Evolutionary conservation across 805 yeast genomes (phyloP).

Genomic region (Wickerhamiella sergipiensis): DNA sequence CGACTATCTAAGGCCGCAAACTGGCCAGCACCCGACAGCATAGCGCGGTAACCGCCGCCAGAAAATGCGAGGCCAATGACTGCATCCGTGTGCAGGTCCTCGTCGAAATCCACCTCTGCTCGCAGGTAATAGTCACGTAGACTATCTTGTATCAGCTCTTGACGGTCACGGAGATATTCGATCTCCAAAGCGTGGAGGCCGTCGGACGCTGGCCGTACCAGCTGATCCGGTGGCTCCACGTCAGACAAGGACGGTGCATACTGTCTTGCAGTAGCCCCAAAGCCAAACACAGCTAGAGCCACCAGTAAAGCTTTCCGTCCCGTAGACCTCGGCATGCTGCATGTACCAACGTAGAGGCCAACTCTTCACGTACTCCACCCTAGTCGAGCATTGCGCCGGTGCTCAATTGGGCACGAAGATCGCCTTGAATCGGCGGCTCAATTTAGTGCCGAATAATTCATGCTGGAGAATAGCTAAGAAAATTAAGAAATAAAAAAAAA

Average conservation of each 20-base stretch:
- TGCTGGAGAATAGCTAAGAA: too few species aligned
- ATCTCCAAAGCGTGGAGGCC: slow-evolving; percentile 5
- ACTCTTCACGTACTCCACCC: too few species aligned
- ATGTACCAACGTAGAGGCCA: not conserved
- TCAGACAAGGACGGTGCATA: not conserved
- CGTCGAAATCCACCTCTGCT: slow-evolving; percentile 5
- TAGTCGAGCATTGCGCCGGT: too few species aligned
- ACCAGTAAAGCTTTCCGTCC: not conserved
- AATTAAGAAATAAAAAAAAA: too few species aligned
- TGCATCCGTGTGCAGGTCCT: slow-evolving; percentile 15
- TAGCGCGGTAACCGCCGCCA: slow-evolving; percentile 77
- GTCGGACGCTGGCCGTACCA: not conserved
- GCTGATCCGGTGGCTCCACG: not conserved
- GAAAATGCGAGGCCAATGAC: slow-evolving; percentile 39
- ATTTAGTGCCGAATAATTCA: too few species aligned
- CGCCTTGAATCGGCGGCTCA: too few species aligned
- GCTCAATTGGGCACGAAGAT: too few species aligned
- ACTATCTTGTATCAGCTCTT: not conserved
- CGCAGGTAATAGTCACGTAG: not conserved
- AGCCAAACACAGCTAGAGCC: not conserved
- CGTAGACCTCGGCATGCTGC: not conserved
- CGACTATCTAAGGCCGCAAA: slow-evolving; percentile 38
- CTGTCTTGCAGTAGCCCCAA: not conserved
- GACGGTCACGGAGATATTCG: slow-evolving; percentile 1
- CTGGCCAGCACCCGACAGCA: slow-evolving; percentile 46